Conservation (phyloP, 192 early-diverging fungal species). For the Geranomyces michiganensis region DNA sequence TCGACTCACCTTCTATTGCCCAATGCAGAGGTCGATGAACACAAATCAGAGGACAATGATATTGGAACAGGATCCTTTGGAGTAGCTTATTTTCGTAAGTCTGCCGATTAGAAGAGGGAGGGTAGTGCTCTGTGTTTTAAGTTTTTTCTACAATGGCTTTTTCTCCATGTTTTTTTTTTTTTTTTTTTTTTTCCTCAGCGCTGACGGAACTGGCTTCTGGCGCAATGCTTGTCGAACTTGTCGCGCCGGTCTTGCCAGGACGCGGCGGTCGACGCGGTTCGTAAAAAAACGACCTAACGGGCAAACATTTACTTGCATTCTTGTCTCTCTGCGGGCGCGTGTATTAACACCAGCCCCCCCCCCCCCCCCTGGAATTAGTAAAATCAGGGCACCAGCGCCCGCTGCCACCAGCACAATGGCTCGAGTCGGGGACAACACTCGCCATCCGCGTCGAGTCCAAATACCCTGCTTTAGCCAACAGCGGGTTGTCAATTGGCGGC, state of each 20-base stretch:
- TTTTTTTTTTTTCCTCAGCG: too few relatives aligned
- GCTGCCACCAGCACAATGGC: conserved; percentile 31
- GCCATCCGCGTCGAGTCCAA: conserved; percentile 23
- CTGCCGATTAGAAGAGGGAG: too few relatives aligned
- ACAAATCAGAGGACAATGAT: neutral
- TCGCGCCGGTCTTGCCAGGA: neutral
- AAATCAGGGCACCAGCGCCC: neutral
- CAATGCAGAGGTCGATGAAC: too few relatives aligned
- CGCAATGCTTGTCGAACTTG: neutral
- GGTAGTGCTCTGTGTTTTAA: too few relatives aligned
- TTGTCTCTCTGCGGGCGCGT: too few relatives aligned
- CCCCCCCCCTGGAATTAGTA: too few relatives aligned
- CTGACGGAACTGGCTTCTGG: conserved; percentile 31
- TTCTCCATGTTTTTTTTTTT: too few relatives aligned
- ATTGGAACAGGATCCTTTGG: conserved; percentile 13
- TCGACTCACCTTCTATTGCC: too few relatives aligned
- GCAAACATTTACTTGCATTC: too few relatives aligned
- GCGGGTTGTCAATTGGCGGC: conserved; percentile 9
- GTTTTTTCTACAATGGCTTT: too few relatives aligned
- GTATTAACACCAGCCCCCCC: too few relatives aligned
- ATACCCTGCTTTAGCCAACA: conserved; percentile 27
- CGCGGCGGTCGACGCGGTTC: neutral
- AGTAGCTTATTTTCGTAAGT: conserved; percentile 25
- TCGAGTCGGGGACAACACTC: conserved; percentile 32
- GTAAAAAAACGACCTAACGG: too few relatives aligned